These are phyloP conservation scores for Thermothielavioides terrestris DNA, from an alignment of 495 filamentous ascomycete genomes.

Conservation along the genomic window DNA sequence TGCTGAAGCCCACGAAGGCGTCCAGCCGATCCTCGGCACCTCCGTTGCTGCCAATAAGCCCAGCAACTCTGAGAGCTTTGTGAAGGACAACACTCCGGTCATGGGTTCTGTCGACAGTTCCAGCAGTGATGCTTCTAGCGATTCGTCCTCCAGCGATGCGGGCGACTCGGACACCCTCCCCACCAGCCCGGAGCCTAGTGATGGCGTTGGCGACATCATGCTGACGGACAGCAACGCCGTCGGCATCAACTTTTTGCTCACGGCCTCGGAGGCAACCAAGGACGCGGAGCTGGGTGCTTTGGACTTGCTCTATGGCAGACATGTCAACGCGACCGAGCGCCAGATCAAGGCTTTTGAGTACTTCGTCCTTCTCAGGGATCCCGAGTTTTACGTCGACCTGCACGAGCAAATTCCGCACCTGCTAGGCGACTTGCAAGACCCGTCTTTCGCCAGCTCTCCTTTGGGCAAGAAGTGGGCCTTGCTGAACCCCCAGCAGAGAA, in stretches of 20 bases:
- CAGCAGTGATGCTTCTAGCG: too few relatives aligned
- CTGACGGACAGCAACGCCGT: background rate
- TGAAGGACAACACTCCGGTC: background rate
- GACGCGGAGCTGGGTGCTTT: constrained; percentile 1
- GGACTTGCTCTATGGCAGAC: background rate
- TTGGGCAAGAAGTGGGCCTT: background rate
- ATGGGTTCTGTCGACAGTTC: background rate
- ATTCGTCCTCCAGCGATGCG: too few relatives aligned
- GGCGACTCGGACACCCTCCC: background rate
- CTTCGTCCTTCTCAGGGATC: background rate
- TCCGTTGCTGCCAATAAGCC: background rate
- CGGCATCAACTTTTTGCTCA: background rate
- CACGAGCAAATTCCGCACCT: too few relatives aligned
- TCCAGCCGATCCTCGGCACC: background rate
- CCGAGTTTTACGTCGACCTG: too few relatives aligned
- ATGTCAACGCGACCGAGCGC: background rate
- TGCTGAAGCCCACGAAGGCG: background rate
- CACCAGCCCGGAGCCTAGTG: background rate
- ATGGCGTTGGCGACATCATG: background rate
- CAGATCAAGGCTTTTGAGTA: background rate
- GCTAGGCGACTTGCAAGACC: too few relatives aligned
- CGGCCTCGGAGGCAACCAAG: constrained; percentile 1
- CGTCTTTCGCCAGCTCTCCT: background rate
- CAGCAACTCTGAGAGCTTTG: background rate
- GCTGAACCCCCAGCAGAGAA: background rate